phyloP scores from a whole-genome alignment of 2,329 filamentous ascomycete genomes.

The Exophiala calicioides region DNA sequence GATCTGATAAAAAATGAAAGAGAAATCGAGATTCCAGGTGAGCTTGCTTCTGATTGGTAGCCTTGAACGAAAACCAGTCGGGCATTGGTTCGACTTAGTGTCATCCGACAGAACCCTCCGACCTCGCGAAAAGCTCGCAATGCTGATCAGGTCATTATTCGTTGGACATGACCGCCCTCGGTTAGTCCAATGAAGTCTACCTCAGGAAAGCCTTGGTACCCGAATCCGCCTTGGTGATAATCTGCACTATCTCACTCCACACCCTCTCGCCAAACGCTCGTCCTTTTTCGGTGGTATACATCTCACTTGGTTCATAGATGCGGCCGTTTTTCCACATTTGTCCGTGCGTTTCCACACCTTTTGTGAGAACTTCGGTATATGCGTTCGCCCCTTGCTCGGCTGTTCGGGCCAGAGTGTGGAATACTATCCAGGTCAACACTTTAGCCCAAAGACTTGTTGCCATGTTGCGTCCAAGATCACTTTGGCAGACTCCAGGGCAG shows the following conservation, averaged over 20 bases:
- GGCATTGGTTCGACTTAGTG: neutral
- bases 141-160: neutral
- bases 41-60: conserved; percentile 6
- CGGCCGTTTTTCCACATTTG: conserved; percentile 47
- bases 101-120: conserved; percentile 3
- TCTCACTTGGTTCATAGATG: conserved; percentile 35
- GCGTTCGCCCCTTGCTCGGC: conserved; percentile 48
- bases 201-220: conserved; percentile 15
- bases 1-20: neutral
- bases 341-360: conserved; percentile 47
- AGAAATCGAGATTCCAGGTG: neutral
- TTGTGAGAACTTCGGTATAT: conserved; percentile 44
- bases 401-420: conserved; percentile 43
- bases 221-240: conserved; percentile 32
- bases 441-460: conserved; percentile 27
- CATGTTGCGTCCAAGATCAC: conserved; percentile 43
- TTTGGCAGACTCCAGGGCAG: conserved; percentile 48
- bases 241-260: conserved; percentile 44
- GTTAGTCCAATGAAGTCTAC: too few species aligned
- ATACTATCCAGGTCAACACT: conserved; percentile 36
- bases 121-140: neutral
- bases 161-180: too few species aligned
- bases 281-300: conserved; percentile 36
- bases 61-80: conserved; percentile 8
- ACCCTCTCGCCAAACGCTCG: conserved; percentile 40